These are phyloP conservation scores for Erodium trifolium DNA, from an alignment of 441 rosid genomes.

Conservation along the genomic window DNA sequence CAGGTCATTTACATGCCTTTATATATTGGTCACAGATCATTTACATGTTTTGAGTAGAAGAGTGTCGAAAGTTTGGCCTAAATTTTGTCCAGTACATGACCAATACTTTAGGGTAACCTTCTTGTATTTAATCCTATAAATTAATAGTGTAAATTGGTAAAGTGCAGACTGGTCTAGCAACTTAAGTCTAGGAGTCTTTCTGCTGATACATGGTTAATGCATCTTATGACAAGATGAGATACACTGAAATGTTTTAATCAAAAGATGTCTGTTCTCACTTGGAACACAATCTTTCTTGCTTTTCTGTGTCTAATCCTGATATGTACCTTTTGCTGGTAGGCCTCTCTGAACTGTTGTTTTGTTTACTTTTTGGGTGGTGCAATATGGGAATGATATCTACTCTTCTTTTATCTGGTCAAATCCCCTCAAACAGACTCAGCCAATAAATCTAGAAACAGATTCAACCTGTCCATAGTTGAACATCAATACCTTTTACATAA, in stretches of 20 bases:
- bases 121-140: background rate
- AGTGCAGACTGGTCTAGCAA: conserved; percentile 7
- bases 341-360: background rate
- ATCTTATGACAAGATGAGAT: background rate
- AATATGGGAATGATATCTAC: background rate
- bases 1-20: no score
- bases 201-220: background rate
- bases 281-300: no score
- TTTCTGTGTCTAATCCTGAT: no score
- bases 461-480: background rate
- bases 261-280: no score
- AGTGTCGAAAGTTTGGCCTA: no score
- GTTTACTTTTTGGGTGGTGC: background rate
- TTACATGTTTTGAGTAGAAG: no score
- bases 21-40: no score
- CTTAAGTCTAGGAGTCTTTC: background rate
- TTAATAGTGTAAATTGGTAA: background rate
- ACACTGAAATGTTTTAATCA: no score
- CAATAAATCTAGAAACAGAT: conserved; percentile 2
- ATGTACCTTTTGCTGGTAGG: no score
- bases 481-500: background rate
- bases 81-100: no score
- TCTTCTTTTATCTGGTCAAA: background rate
- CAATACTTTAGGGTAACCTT: no score
- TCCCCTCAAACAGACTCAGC: background rate